Evolutionary conservation across 352 stramenopile species (phyloP).

Genomic region (Phytophthora pinifolia): DNA sequence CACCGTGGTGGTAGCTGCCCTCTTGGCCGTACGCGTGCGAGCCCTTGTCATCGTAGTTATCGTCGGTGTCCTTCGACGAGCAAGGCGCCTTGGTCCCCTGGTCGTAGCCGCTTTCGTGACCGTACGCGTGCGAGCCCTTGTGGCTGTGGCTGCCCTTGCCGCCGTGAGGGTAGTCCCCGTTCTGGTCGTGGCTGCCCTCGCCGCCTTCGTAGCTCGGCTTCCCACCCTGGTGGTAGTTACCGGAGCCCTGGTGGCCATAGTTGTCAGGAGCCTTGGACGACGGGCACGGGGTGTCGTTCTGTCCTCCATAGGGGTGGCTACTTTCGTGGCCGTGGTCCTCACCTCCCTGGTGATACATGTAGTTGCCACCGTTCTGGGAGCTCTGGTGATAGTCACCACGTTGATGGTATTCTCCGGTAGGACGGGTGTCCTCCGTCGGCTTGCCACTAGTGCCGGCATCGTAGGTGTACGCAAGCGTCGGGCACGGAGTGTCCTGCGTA

Average conservation of each 20-base stretch:
- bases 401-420: background rate
- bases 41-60: background rate
- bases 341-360: background rate
- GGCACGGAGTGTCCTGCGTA: constrained; percentile 12
- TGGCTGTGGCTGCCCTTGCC: background rate
- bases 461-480: constrained; percentile 5
- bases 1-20: constrained; percentile 1
- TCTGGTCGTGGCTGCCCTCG: background rate
- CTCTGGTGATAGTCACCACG: constrained; percentile 6
- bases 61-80: constrained; percentile 2
- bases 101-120: background rate
- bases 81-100: background rate
- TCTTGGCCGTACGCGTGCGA: background rate
- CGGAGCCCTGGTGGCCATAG: background rate
- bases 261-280: background rate
- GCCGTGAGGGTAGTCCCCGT: background rate
- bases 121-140: constrained; percentile 1
- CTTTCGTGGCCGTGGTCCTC: background rate
- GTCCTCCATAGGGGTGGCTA: too few relatives aligned
- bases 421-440: constrained; percentile 6
- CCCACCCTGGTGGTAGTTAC: background rate
- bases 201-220: too few relatives aligned
- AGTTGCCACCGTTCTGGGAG: background rate
- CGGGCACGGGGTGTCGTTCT: background rate
- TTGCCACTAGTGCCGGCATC: background rate